phyloP scores from a whole-genome alignment of 768 basidiomycete genomes.

The Suillus subalutaceus region DNA sequence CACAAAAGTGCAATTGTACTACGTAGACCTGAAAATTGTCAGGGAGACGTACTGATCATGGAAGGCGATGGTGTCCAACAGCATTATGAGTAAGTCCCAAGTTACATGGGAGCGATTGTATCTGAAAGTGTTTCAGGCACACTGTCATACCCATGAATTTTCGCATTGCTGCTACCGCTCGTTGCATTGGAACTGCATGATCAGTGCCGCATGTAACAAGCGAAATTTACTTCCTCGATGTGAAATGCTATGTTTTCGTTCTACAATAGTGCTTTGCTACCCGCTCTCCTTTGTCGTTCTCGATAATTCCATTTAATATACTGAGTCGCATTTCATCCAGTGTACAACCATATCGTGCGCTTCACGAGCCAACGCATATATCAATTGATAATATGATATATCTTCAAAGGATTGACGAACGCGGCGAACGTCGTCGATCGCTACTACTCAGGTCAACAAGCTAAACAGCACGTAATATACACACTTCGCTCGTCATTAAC shows the following conservation, averaged over 20 bases:
- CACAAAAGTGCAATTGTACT: background rate
- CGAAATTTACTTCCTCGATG: background rate
- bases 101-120: slow-evolving; percentile 10
- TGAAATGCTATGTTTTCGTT: background rate
- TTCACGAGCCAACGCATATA: background rate
- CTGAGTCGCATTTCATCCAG: background rate
- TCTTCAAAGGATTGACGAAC: background rate
- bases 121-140: slow-evolving; percentile 50
- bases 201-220: background rate
- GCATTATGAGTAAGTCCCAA: slow-evolving; percentile 62
- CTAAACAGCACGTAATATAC: background rate
- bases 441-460: background rate
- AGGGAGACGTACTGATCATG: slow-evolving; percentile 84
- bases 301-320: background rate
- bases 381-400: background rate
- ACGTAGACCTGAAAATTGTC: slow-evolving; percentile 13
- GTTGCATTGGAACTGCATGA: slow-evolving; percentile 51
- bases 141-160: slow-evolving; percentile 76
- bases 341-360: background rate
- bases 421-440: background rate
- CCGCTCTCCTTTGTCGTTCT: background rate
- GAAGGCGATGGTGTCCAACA: slow-evolving; percentile 69
- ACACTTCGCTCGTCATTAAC: background rate
- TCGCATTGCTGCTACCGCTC: slow-evolving; percentile 80
- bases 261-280: background rate